Percentiles rank a stretch among this genome's conserved stretches.
Conservation (phyloP, 2,329 filamentous ascomycete species). For the Ceratocystis variospora region DNA sequence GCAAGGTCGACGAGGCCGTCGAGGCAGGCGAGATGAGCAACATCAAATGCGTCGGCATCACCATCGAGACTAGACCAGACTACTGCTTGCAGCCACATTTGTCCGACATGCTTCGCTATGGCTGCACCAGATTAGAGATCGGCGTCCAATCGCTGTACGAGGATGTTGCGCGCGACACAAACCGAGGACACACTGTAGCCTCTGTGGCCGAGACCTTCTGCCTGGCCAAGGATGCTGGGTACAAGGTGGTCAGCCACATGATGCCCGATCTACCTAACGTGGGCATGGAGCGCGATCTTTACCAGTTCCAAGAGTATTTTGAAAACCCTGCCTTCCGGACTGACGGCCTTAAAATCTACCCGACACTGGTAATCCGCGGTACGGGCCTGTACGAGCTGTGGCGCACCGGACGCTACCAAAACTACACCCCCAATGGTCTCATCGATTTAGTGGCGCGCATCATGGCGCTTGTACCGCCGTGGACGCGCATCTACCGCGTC, state of each 20-base stretch:
- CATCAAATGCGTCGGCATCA: constrained; percentile 95
- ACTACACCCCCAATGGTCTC: constrained; percentile 93
- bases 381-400: constrained; percentile 95
- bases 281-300: constrained; percentile 92
- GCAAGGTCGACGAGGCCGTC: constrained; percentile 89
- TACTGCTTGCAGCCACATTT: constrained; percentile 95
- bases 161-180: constrained; percentile 95
- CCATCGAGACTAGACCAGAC: constrained; percentile 92
- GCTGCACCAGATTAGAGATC: constrained; percentile 85
- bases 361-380: constrained; percentile 89
- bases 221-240: constrained; percentile 92
- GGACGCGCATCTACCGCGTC: constrained; percentile 97
- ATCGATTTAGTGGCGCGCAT: constrained; percentile 96
- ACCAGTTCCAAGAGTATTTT: constrained; percentile 96
- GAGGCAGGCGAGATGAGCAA: constrained; percentile 91
- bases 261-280: constrained; percentile 98
- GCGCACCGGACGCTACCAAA: constrained; percentile 93
- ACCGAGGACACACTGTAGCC: constrained; percentile 89
- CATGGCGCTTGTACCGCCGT: constrained; percentile 82
- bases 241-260: constrained; percentile 99
- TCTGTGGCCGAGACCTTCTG: constrained; percentile 94
- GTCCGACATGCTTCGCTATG: constrained; percentile 92
- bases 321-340: constrained; percentile 92
- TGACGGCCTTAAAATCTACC: constrained; percentile 95
- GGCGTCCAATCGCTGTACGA: constrained; percentile 96